Evolutionary conservation across 441 rosid species (phyloP).

Genomic region (Erodium chrysanthum): DNA sequence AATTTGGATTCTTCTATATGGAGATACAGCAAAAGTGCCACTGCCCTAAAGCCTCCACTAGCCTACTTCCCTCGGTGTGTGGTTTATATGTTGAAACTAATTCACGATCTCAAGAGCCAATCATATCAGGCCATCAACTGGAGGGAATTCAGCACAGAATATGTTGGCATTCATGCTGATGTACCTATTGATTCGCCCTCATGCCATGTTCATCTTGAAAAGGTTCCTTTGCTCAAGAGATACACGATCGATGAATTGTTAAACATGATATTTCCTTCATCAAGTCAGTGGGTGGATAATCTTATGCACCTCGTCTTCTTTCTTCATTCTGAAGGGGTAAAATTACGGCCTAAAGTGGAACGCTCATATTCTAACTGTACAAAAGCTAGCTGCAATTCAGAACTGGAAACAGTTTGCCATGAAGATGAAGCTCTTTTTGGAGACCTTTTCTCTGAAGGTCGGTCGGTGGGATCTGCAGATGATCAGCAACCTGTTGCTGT

Average conservation of each 20-base stretch:
- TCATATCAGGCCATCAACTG: slow-evolving; percentile 41
- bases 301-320: slow-evolving; percentile 62
- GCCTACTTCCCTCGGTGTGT: slow-evolving; percentile 78
- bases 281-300: slow-evolving; percentile 80
- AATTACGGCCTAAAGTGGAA: slow-evolving; percentile 66
- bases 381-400: slow-evolving; percentile 53
- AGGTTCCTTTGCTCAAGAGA: slow-evolving; percentile 63
- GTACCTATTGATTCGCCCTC: slow-evolving; percentile 35
- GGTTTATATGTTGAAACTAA: slow-evolving; percentile 51
- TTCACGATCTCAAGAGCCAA: slow-evolving; percentile 67
- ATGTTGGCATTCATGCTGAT: slow-evolving; percentile 27
- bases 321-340: slow-evolving; percentile 79
- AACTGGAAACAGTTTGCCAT: slow-evolving; percentile 76
- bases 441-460: slow-evolving; percentile 88
- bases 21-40: slow-evolving; percentile 56
- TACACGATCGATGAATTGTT: slow-evolving; percentile 53
- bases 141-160: slow-evolving; percentile 41
- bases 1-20: slow-evolving; percentile 67
- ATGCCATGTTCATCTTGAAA: slow-evolving; percentile 44
- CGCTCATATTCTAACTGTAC: slow-evolving; percentile 50
- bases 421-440: slow-evolving; percentile 99
- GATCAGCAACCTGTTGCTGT: slow-evolving; percentile 63
- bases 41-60: slow-evolving; percentile 50
- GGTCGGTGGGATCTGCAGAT: slow-evolving; percentile 72
- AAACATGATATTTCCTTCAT: slow-evolving; percentile 63